A percentile compares a stretch with the other conserved stretches of the same genome.
These are phyloP conservation scores for Phlyctochytrium planicorne DNA, from an alignment of 192 early-diverging fungal species.

Conservation along the genomic window DNA sequence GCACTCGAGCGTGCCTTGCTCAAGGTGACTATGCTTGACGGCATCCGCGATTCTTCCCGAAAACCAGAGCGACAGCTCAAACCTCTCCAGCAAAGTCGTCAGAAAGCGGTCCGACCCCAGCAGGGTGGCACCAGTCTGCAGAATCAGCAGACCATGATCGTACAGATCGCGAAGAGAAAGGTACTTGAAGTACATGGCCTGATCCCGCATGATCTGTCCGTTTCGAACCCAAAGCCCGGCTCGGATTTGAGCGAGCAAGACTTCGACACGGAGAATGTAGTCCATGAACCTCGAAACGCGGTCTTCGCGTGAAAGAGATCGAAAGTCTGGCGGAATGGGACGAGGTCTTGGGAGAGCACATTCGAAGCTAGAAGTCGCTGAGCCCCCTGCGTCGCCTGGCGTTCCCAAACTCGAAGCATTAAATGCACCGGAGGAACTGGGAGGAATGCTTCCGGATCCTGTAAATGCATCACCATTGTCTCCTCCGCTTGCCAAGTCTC, in stretches of 20 bases:
- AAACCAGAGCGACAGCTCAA: slow-evolving; percentile 85
- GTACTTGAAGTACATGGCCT: slow-evolving; percentile 84
- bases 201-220: slow-evolving; percentile 76
- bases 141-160: slow-evolving; percentile 86
- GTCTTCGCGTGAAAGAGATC: slow-evolving; percentile 18
- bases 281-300: slow-evolving; percentile 76
- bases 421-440: not conserved
- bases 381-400: not conserved
- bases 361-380: too few relatives aligned
- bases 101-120: slow-evolving; percentile 79
- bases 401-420: not conserved
- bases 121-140: slow-evolving; percentile 70
- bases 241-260: slow-evolving; percentile 87
- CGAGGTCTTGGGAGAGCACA: not conserved
- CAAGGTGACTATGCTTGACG: slow-evolving; percentile 26
- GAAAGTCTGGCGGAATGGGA: not conserved
- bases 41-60: slow-evolving; percentile 48
- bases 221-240: slow-evolving; percentile 96
- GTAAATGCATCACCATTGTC: not conserved
- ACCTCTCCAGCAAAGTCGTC: slow-evolving; percentile 80
- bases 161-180: slow-evolving; percentile 86
- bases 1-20: slow-evolving; percentile 68
- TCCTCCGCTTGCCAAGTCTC: not conserved
- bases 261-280: slow-evolving; percentile 77
- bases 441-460: too few relatives aligned